Base-by-base conservation (phyloP, 106 monocot genomes). In the Phalaenopsis aphrodite region DNA sequence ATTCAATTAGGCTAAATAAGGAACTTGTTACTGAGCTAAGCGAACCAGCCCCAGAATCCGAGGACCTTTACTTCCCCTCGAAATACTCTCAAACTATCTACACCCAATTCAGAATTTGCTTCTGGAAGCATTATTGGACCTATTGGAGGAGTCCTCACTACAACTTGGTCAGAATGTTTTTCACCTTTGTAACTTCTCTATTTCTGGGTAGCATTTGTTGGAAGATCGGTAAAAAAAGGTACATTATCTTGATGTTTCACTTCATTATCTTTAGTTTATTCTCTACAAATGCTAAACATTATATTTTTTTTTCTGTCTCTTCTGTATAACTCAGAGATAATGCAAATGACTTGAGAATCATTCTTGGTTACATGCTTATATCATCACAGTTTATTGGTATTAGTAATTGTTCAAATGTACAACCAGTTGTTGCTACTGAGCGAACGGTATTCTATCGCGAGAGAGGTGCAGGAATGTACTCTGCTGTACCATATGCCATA, bases 401-500 rank as follows among this genome's bases (percentile, higher is more conserved):
- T 55, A 77, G 81, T 41, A 89, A 89, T 68, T 83, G 77, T 6
- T 81, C 85, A 8, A 75, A 81, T 1, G 83, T 87, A 46, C 91
- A 87, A 76, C 89, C 91, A 41, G 21, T 92, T 30, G 67, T 87
- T 17, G 76, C 83, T 2, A 49, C 80, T 1, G 91, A 89, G 66
- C 78, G 91, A 55, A 83, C 85, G 0, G 83, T 89, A 42, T 92
- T 89, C 77, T 91, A 89, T 72, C 46, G 91, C 45, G 91, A 92
- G 75, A 83, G 77, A 56, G 91, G 88, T 37, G 86, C 91, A 11
- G 89, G 87, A 24, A 91, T 91, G 91, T 91, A 89, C 79, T 89
- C 91, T 16, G 85, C 91, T 47, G 39, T 91, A 41, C 87, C 88
- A 5, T 91, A 92, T 80, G 91, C 91, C 42, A 56, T 92, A 37